Conservation (phyloP, 1,139 yeast genomes). For the Yamadazyma sp. region DNA sequence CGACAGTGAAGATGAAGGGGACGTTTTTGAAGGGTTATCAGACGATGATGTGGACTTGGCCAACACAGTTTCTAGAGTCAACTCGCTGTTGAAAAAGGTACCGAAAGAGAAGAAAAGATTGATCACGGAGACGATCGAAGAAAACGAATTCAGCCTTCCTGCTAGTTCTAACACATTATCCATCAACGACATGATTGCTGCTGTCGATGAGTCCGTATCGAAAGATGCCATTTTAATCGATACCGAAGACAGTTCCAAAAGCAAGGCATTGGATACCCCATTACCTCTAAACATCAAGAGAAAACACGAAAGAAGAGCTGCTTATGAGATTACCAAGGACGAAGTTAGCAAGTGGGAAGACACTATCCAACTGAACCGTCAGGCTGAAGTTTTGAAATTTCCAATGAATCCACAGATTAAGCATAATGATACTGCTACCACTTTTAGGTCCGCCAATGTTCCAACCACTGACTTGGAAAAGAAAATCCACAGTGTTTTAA, state of each 20-base stretch:
- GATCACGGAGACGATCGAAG: slow-evolving; percentile 57
- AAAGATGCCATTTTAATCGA: slow-evolving; percentile 54
- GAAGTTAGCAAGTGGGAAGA: slow-evolving; percentile 91
- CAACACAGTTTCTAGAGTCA: slow-evolving; percentile 31
- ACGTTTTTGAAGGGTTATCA: slow-evolving; percentile 23
- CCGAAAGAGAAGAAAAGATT: slow-evolving; percentile 39
- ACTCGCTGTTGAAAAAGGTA: slow-evolving; percentile 31
- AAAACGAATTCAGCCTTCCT: slow-evolving; percentile 73
- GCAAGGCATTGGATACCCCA: slow-evolving; percentile 70
- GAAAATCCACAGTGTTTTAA: slow-evolving; percentile 60
- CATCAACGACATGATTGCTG: slow-evolving; percentile 73
- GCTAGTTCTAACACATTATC: slow-evolving; percentile 58
- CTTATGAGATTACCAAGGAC: slow-evolving; percentile 82
- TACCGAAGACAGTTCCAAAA: slow-evolving; percentile 25
- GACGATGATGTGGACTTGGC: slow-evolving; percentile 35
- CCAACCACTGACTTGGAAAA: slow-evolving; percentile 66
- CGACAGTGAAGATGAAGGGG: slow-evolving; percentile 23
- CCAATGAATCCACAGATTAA: slow-evolving; percentile 56
- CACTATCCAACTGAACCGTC: slow-evolving; percentile 71
- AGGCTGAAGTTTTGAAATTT: slow-evolving; percentile 81
- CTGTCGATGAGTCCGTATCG: slow-evolving; percentile 48
- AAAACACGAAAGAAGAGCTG: slow-evolving; percentile 84
- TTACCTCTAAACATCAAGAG: slow-evolving; percentile 83
- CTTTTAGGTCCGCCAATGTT: slow-evolving; percentile 47
- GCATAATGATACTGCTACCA: slow-evolving; percentile 52